Evolutionary conservation across 176 grass and related monocot species (phyloP), one percentile per base, ranked within the genome.

Genomic region (Phragmites australis): DNA sequence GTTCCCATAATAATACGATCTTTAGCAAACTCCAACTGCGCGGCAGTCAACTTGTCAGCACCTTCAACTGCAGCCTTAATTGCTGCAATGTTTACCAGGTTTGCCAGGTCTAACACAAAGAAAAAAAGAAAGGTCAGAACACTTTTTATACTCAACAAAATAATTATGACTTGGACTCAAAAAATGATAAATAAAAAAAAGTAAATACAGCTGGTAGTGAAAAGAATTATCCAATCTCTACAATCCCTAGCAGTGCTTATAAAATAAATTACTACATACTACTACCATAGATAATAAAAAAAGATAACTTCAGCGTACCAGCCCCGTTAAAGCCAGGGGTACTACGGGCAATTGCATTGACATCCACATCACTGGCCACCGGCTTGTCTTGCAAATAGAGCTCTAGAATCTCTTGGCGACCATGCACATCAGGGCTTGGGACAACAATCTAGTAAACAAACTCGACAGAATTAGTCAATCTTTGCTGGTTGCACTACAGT

Each of bases 1-100:
- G 97, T 99, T 81, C 97, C 97, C 97, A 96, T 99, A 48, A 99
- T 84, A 76, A 99, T 96, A 83, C 97, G 87, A 79, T 99, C 97
- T 87, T 99, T 99, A 3, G 97, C 97, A 68, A 93, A 99, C 62
- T 99, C 97, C 82, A 96, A 88, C 27, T 99, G 93, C 59, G 72
- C 73, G 72, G 87, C 75, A 27, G 32, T 83, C 88, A 99, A 54
- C 68, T 88, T 99, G 32, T 99, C 97, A 59, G 87, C 90, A 74
- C 97, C 93, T 76, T 99, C 93, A 84, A 99, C 93, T 63, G 93
- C 93, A 79, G 93, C 93, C 85, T 99, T 99, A 88, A 99, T 99
- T 41, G 97, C 96, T 44, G 92, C 92, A 87, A 94, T 91, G 75
- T 98, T 98, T 83, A 98, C 96, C 82, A 98, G 85, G 77, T 95